These are phyloP conservation scores for Isabelozyma heimii DNA, from an alignment of 805 yeast species.

Conservation along the genomic window DNA sequence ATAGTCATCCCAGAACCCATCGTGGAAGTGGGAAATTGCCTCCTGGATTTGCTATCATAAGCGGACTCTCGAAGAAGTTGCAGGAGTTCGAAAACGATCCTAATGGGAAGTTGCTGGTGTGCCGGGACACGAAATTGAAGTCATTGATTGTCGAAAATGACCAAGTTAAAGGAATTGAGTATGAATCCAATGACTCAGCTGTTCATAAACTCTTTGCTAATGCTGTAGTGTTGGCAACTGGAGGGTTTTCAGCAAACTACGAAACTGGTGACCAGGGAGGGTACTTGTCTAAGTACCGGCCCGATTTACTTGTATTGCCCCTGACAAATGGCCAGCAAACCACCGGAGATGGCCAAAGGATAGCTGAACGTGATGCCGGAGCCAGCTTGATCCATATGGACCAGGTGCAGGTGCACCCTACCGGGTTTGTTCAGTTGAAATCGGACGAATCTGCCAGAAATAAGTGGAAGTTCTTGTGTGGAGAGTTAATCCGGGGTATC, in stretches of 20 bases:
- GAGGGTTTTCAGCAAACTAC: constrained; percentile 52
- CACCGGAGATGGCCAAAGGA: constrained; percentile 56
- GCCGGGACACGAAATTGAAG: constrained; percentile 12
- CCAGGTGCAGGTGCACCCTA: constrained; percentile 60
- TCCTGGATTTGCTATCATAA: constrained; percentile 59
- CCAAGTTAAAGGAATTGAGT: constrained; percentile 42
- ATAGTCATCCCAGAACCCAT: constrained; percentile 37
- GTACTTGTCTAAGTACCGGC: constrained; percentile 41
- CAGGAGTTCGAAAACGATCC: constrained; percentile 24
- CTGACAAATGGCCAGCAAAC: constrained; percentile 58
- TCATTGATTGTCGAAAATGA: constrained; percentile 22
- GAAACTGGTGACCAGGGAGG: constrained; percentile 17
- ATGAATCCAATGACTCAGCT: constrained; percentile 21
- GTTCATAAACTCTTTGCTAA: constrained; percentile 5
- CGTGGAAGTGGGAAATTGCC: constrained; percentile 44
- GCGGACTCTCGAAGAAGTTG: constrained; percentile 39
- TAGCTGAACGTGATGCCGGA: constrained; percentile 42
- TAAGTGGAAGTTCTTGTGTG: constrained; percentile 55
- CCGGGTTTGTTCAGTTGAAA: constrained; percentile 47
- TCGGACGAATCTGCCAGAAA: constrained; percentile 29
- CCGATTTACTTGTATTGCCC: constrained; percentile 45
- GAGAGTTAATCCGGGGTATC: constrained; percentile 57
- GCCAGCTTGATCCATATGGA: constrained; percentile 57
- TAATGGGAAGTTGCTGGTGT: constrained; percentile 18
- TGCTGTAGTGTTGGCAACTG: constrained; percentile 53